Conservation (phyloP, 116 monocot species). For the Zostera marina region DNA sequence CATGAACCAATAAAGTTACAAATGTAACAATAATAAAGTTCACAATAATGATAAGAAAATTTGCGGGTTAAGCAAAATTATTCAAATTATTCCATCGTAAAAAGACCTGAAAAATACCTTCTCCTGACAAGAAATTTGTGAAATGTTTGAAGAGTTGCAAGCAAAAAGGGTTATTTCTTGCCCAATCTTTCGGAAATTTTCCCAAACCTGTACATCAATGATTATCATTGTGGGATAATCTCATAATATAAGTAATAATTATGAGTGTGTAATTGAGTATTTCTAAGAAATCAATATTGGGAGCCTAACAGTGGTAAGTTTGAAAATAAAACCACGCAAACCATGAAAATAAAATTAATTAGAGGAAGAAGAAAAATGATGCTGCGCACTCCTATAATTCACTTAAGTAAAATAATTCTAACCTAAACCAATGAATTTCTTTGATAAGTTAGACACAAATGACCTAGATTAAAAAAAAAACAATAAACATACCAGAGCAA, state of each 20-base stretch:
- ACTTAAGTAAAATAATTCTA: background rate
- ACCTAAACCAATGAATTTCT: background rate
- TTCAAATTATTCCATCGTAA: slow-evolving; percentile 1
- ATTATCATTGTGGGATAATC: no score
- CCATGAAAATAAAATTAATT: background rate
- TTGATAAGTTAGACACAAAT: background rate
- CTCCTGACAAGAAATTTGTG: slow-evolving; percentile 23
- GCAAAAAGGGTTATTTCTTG: slow-evolving; percentile 54
- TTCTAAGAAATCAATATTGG: no score
- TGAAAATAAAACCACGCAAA: no score
- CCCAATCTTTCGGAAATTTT: slow-evolving; percentile 41
- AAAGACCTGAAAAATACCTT: slow-evolving; percentile 22
- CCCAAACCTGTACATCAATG: slow-evolving; percentile 42
- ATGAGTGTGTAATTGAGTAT: no score
- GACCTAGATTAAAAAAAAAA: background rate
- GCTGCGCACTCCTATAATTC: background rate
- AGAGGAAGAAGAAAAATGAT: background rate
- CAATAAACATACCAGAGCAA: background rate
- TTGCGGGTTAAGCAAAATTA: background rate
- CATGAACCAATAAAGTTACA: background rate
- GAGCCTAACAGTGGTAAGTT: no score
- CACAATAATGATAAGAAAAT: background rate
- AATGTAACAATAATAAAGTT: slow-evolving; percentile 5
- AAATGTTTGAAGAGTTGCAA: slow-evolving; percentile 37
- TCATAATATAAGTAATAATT: no score